A percentile compares a stretch with the other conserved stretches of the same genome.
Conservation (phyloP, 2,329 filamentous ascomycete genomes). For the Ceratocystis huliohia region DNA sequence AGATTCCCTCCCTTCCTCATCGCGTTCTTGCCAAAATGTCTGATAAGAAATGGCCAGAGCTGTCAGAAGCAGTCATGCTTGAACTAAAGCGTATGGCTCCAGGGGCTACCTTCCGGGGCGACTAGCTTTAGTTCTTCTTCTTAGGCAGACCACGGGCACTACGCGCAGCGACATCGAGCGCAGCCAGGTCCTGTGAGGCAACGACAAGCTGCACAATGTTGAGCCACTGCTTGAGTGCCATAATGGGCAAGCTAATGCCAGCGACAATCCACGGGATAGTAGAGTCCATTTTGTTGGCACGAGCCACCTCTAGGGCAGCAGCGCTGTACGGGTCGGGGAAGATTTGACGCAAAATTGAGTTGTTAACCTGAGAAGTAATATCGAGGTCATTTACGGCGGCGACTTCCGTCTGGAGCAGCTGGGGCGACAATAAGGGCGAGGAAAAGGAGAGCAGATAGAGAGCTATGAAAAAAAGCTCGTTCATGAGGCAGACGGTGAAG, state of each 20-base stretch:
- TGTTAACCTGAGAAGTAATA: conserved; percentile 56
- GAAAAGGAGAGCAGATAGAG: conserved; percentile 97
- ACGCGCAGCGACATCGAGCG: conserved; percentile 67
- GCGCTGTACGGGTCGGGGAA: conserved; percentile 87
- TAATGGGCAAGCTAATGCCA: conserved; percentile 68
- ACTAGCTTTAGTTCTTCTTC: conserved; percentile 27
- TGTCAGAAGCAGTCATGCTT: background rate
- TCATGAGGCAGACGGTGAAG: conserved; percentile 78
- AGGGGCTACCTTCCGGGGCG: no score
- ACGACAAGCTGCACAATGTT: conserved; percentile 91
- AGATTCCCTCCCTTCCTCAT: background rate
- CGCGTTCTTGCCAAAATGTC: background rate
- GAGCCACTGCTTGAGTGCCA: conserved; percentile 84
- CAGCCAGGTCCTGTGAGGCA: conserved; percentile 80
- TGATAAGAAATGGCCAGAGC: background rate
- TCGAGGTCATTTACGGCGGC: conserved; percentile 34
- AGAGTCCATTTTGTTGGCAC: conserved; percentile 84
- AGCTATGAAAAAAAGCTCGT: conserved; percentile 96
- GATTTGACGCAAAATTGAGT: conserved; percentile 56
- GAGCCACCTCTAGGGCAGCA: conserved; percentile 79
- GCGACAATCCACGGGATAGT: conserved; percentile 58
- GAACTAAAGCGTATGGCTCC: background rate
- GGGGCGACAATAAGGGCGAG: conserved; percentile 75
- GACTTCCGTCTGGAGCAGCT: conserved; percentile 48
- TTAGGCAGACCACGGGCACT: conserved; percentile 40